phyloP scores from a whole-genome alignment of 108 stramenopile species.

The Pseudonitzschia pungens region DNA sequence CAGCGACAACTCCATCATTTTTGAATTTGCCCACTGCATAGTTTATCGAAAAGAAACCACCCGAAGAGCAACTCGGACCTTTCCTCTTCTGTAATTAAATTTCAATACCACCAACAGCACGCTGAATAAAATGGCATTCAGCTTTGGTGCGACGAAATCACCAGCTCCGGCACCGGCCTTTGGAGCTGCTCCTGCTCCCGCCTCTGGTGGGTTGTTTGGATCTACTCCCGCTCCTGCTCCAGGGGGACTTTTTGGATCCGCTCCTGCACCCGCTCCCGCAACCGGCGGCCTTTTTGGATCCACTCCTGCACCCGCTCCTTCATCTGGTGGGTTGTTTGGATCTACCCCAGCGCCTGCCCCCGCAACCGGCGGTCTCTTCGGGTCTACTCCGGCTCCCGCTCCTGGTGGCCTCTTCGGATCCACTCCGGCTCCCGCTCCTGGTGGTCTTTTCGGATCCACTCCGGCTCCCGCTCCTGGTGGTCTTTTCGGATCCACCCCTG shows the following conservation, averaged over 20 bases:
- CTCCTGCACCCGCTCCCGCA: conserved; percentile 46
- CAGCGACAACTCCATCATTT: too few species aligned
- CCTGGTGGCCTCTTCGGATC: conserved; percentile 61
- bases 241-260: conserved; percentile 54
- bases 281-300: conserved; percentile 44
- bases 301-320: conserved; percentile 45
- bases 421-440: conserved; percentile 64
- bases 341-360: conserved; percentile 45
- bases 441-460: conserved; percentile 51
- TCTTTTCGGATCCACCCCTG: conserved; percentile 45
- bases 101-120: conserved; percentile 21
- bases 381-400: conserved; percentile 50
- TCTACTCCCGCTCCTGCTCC: conserved; percentile 43
- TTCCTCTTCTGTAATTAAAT: conserved; percentile 27
- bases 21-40: too few species aligned
- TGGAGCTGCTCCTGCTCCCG: conserved; percentile 48
- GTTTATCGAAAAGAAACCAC: too few species aligned
- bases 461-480: conserved; percentile 43
- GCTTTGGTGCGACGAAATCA: conserved; percentile 34
- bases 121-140: conserved; percentile 8
- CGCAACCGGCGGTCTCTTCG: conserved; percentile 58
- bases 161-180: conserved; percentile 35
- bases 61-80: too few species aligned
- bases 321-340: conserved; percentile 43
- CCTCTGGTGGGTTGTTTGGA: conserved; percentile 44